Base-by-base conservation (phyloP, 108 stramenopile genomes). In the Skeletonema costatum region DNA sequence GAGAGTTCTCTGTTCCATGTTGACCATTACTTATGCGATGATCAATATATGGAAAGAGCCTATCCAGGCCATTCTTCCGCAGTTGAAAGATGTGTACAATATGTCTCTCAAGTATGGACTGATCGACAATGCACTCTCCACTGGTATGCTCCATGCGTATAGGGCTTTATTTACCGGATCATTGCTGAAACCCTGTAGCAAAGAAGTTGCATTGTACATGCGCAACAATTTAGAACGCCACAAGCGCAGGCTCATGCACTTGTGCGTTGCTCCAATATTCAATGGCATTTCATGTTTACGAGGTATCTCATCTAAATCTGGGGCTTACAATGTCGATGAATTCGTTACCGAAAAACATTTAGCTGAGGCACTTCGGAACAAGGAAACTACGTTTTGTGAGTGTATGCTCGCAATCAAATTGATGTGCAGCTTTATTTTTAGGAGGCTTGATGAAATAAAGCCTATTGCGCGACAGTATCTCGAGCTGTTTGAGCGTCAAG, bases 31-130 rank as follows among this genome's bases (percentile, higher is more conserved):
- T 3, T 66, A 19, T 66, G 64, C 39, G 0, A 38, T 66, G 32
- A 13, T 66, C 32, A 66, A 39, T 35, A 39, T 68, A 4, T 68
- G 68, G 68, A 68, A 68, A 50, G 68, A 68, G 50, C 68, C 68
- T 4, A 32, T 68, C 11, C 68, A 68, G 25, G 68, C 41, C 21
- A 48, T 68, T 21, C 46, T 68, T 21, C 46, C 25, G 17, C 68
- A 42, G 8, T 16, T 68, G 41, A 31, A 48, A 21, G 68, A 68
- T 48, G 44, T 50, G 2, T 68, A 68, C 68, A 51, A 6, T 32
- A 10, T 68, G 16, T 50, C 30, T 32, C n/a, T 51, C 19, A 25
- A 68, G 68, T 32, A n/a, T 33, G 68, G 68, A 13, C 29, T 48
- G 19, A 21, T 68, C 41, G 31, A 46, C 25, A 13, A 14, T 51